Conservation (phyloP, 2,329 filamentous ascomycete genomes). For the Curvularia sp. region DNA sequence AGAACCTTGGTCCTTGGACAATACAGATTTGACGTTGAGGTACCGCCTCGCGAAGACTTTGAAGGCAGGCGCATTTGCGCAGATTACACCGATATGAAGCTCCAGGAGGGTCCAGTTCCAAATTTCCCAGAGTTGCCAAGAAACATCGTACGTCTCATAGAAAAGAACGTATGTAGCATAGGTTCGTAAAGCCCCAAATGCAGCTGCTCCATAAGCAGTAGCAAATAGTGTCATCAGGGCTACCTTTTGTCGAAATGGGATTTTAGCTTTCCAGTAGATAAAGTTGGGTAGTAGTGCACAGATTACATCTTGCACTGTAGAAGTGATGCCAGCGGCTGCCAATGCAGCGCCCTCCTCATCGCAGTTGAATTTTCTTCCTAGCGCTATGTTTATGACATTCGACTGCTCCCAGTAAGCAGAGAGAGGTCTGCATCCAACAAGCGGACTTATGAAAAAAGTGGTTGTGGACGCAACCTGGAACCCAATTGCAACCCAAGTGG, state of each 20-base stretch:
- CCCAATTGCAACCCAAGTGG: constrained; percentile 22
- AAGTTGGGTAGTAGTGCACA: constrained; percentile 30
- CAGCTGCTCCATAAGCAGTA: constrained; percentile 27
- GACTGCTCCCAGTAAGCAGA: constrained; percentile 36
- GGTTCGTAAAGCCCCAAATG: constrained; percentile 23
- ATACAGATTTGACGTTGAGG: constrained; percentile 8
- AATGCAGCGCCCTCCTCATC: constrained; percentile 33
- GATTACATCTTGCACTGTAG: constrained; percentile 29
- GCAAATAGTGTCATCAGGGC: constrained; percentile 33
- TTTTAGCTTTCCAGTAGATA: constrained; percentile 35
- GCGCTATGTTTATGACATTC: constrained; percentile 17
- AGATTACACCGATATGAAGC: constrained; percentile 34
- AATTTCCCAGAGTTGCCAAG: constrained; percentile 27
- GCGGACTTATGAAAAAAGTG: constrained; percentile 26
- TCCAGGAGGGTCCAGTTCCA: constrained; percentile 29
- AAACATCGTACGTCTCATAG: constrained; percentile 36
- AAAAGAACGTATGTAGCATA: constrained; percentile 29
- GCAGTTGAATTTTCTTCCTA: constrained; percentile 31
- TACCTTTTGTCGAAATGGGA: constrained; percentile 31
- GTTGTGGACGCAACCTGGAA: constrained; percentile 20
- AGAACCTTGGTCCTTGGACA: background rate
- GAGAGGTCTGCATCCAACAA: constrained; percentile 31
- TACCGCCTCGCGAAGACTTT: constrained; percentile 31
- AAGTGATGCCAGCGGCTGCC: constrained; percentile 27
- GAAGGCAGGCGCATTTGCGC: constrained; percentile 34